A percentile compares a stretch with the other conserved stretches of the same genome.
Conservation (phyloP, 164 flowering plant species). For the Houttuynia cordata region DNA sequence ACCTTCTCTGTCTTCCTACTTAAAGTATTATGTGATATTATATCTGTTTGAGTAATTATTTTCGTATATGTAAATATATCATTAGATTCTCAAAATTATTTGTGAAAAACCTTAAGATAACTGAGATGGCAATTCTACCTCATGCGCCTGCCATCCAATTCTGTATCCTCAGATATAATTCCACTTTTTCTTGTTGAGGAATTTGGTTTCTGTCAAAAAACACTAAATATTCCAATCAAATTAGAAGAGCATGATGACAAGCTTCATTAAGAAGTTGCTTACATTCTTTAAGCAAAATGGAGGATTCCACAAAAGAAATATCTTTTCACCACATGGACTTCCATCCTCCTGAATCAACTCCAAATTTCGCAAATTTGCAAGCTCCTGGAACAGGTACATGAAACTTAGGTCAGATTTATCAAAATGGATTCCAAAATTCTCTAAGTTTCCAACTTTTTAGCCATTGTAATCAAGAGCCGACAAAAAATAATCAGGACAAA, state of each 20-base stretch:
- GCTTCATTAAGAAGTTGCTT: constrained; percentile 10
- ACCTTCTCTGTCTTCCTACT: too few species aligned
- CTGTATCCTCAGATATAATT: constrained; percentile 14
- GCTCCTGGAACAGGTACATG: constrained; percentile 42
- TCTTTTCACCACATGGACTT: constrained; percentile 78
- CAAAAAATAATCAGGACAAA: too few species aligned
- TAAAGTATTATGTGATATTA: too few species aligned
- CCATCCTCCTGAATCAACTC: constrained; percentile 89
- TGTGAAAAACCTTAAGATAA: too few species aligned
- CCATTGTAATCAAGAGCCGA: too few species aligned
- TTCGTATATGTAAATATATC: too few species aligned
- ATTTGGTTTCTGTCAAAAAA: constrained; percentile 26
- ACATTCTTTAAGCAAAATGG: constrained; percentile 36
- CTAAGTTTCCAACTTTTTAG: not conserved
- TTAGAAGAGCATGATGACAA: too few species aligned
- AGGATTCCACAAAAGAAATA: constrained; percentile 87
- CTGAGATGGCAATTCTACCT: too few species aligned
- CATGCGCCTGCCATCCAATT: constrained; percentile 22
- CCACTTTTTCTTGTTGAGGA: constrained; percentile 7
- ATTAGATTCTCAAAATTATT: too few species aligned
- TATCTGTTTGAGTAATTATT: too few species aligned
- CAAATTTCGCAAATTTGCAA: constrained; percentile 50
- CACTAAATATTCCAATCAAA: constrained; percentile 1
- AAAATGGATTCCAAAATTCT: not conserved
- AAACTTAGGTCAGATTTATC: not conserved